Evolutionary conservation across 2,329 filamentous ascomycete species (phyloP), one percentile per base, ranked within the genome.

Genomic region (Monosporascus sp.): DNA sequence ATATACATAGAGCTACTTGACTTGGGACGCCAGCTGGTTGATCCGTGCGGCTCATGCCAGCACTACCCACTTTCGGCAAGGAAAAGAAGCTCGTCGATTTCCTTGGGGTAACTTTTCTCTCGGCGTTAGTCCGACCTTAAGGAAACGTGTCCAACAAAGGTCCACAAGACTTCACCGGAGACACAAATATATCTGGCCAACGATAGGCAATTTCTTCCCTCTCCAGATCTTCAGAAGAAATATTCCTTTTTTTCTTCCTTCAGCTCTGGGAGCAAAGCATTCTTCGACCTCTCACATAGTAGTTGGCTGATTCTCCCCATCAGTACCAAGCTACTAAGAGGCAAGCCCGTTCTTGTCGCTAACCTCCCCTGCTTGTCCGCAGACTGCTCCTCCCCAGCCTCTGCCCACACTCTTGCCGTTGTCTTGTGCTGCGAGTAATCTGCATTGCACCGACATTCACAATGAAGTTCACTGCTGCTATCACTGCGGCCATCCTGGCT

Each of bases 401-500:
- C 39, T 43, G 20, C 39, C 39, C 20, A 43, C 20, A 22, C 37
- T 43, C 39, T 20, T 15, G 39, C 11, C 18, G 22, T 43, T 24
- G 22, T 43, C 39, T 24, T 24, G 39, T 24, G 48, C 45, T 49
- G 35, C 38, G n/a, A 49, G 48, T 22, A 50, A 20, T 48, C 44
- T 50, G 50, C 57, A 51, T 43, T 49, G 52, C 51, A 47, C 50
- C 55, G 14, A 22, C 24, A 41, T 64, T 60, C 80, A 85, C 68
- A 69, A 95, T 96, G 90, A 90, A 88, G 84, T 85, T 96, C 75
- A 87, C 88, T 76, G 79, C 88, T 72, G 83, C 88, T 68, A 82
- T 90, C 66, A 87, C 87, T 62, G 83, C 88, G 68, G 87, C 86
- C 62, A 82, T 85, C 71, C 83, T 84, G 62, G 86, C 86, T 67